phyloP scores from a whole-genome alignment of 768 basidiomycete genomes.

The Suillus weaverae region DNA sequence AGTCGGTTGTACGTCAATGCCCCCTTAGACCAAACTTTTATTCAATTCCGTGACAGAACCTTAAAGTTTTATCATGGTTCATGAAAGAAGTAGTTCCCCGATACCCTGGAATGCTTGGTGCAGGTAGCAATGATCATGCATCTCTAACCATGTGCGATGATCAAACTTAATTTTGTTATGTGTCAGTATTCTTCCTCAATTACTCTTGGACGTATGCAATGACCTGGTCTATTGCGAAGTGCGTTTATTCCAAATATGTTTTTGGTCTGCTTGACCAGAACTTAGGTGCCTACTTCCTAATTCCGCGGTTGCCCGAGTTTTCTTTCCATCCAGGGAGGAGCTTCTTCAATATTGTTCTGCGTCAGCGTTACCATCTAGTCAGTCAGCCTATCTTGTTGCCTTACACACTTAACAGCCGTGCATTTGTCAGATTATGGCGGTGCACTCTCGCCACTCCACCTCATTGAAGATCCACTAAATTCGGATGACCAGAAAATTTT shows the following conservation, averaged over 20 bases:
- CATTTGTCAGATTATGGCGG: conserved; percentile 65
- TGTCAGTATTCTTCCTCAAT: conserved; percentile 66
- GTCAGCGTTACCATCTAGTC: conserved; percentile 60
- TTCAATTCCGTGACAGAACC: conserved; percentile 39
- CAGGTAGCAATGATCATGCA: conserved; percentile 42
- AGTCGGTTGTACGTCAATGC: conserved; percentile 49
- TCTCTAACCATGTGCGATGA: conserved; percentile 2
- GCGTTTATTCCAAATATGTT: conserved; percentile 23
- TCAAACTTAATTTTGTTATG: conserved; percentile 7
- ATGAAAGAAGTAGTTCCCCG: conserved; percentile 65
- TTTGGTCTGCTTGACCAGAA: conserved; percentile 9
- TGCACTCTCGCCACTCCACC: conserved; percentile 48
- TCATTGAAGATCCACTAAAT: conserved; percentile 50
- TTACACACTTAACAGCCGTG: neutral
- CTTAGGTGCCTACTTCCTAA: conserved; percentile 63
- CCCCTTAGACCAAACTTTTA: conserved; percentile 4
- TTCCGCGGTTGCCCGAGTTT: conserved; percentile 58
- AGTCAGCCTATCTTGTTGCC: conserved; percentile 8
- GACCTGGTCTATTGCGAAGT: conserved; percentile 69
- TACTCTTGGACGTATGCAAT: conserved; percentile 74
- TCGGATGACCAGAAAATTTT: conserved; percentile 6
- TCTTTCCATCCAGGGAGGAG: conserved; percentile 60
- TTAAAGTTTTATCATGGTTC: conserved; percentile 65
- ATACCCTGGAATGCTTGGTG: conserved; percentile 76
- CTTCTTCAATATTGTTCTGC: conserved; percentile 56